phyloP scores from a whole-genome alignment of 176 grass and related monocot genomes.

The Carex pumila region DNA sequence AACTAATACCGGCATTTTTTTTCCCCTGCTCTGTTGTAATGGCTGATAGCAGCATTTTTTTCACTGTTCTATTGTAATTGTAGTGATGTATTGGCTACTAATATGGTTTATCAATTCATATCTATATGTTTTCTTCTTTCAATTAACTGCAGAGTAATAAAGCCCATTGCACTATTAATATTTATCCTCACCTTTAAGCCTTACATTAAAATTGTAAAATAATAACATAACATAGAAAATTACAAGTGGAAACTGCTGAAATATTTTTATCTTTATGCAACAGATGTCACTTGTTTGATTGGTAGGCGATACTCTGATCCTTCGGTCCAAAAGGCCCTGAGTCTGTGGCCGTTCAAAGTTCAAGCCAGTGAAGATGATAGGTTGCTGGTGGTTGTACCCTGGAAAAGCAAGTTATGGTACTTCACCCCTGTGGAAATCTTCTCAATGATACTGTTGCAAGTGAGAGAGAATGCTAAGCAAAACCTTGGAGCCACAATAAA shows the following conservation, averaged over 20 bases:
- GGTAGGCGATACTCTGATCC: conserved; percentile 20
- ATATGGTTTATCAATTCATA: background rate
- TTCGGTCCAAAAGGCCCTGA: background rate
- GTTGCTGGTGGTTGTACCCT: conserved; percentile 6
- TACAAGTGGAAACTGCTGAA: background rate
- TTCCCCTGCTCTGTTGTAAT: no score
- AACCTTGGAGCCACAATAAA: conserved; percentile 4
- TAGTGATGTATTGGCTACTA: background rate
- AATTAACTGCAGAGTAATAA: background rate
- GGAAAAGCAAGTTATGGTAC: conserved; percentile 17
- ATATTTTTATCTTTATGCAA: background rate
- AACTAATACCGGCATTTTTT: no score
- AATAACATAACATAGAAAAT: background rate
- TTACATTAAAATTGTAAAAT: no score
- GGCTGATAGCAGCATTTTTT: no score
- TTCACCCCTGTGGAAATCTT: conserved; percentile 29
- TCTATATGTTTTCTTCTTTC: background rate
- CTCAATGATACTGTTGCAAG: conserved; percentile 30
- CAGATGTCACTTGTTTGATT: conserved; percentile 32
- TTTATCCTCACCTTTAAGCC: background rate
- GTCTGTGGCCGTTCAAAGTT: conserved; percentile 32
- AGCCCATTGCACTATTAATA: background rate
- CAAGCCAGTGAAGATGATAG: background rate
- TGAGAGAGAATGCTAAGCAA: conserved; percentile 24
- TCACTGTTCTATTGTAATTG: no score